These are phyloP conservation scores for Nannizziopsis arthrosporioides DNA, from an alignment of 2,329 filamentous ascomycete species.

Conservation along the genomic window DNA sequence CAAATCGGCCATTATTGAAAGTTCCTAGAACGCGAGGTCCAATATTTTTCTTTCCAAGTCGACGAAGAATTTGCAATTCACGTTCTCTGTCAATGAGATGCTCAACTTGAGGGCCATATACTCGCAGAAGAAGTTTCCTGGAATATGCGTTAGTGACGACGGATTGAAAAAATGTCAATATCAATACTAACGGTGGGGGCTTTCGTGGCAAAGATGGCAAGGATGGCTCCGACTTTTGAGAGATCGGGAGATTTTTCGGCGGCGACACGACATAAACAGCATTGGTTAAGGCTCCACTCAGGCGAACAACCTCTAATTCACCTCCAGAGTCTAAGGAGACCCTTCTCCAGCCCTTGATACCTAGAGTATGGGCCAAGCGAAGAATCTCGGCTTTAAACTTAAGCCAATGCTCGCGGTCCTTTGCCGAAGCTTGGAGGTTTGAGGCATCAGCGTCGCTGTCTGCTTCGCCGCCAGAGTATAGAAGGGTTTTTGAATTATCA, in stretches of 20 bases:
- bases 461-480: constrained; percentile 51
- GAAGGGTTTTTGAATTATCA: constrained; percentile 81
- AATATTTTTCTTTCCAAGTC: constrained; percentile 82
- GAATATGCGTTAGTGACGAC: constrained; percentile 5
- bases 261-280: constrained; percentile 90
- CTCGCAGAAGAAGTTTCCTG: constrained; percentile 70
- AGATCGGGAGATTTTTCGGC: constrained; percentile 49
- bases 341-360: constrained; percentile 81
- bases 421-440: constrained; percentile 41
- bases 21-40: constrained; percentile 83
- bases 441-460: constrained; percentile 25
- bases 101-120: constrained; percentile 91
- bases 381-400: constrained; percentile 86
- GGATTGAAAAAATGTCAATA: neutral
- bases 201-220: constrained; percentile 32
- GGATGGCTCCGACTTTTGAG: constrained; percentile 30
- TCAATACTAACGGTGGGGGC: constrained; percentile 41
- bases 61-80: constrained; percentile 73
- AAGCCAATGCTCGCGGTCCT: constrained; percentile 68
- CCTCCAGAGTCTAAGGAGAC: constrained; percentile 45
- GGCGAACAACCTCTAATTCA: constrained; percentile 37
- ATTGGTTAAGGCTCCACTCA: constrained; percentile 86
- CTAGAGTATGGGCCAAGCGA: constrained; percentile 74
- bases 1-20: constrained; percentile 89
- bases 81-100: constrained; percentile 89